These are phyloP conservation scores for Evernia prunastri DNA, from an alignment of 495 filamentous ascomycete species.

Conservation along the genomic window DNA sequence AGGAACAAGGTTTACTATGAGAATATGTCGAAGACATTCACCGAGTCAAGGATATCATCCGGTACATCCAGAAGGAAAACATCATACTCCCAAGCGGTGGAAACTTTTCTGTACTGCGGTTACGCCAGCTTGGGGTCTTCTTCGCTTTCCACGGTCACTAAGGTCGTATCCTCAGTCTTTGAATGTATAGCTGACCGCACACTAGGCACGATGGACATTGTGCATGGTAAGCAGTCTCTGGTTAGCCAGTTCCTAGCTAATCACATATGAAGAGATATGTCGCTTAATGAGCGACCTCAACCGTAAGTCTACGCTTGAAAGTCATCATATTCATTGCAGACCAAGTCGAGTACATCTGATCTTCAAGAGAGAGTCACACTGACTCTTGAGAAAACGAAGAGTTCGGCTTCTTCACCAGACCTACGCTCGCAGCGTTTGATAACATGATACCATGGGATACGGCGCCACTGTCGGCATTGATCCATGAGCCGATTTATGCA, in stretches of 20 bases:
- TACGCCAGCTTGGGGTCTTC: slow-evolving; percentile 66
- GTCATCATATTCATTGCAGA: neutral
- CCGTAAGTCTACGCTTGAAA: slow-evolving; percentile 10
- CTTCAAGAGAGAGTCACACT: neutral
- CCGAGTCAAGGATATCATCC: slow-evolving; percentile 59
- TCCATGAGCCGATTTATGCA: slow-evolving; percentile 84
- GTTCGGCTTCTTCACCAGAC: slow-evolving; percentile 64
- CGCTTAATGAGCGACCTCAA: slow-evolving; percentile 62
- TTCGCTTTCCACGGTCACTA: slow-evolving; percentile 67
- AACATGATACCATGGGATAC: slow-evolving; percentile 58
- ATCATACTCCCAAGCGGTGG: slow-evolving; percentile 61
- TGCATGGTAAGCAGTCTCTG: slow-evolving; percentile 31
- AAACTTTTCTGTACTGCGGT: slow-evolving; percentile 57
- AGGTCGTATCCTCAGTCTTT: neutral
- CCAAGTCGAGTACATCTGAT: no score
- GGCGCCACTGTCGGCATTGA: slow-evolving; percentile 71
- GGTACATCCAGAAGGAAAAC: slow-evolving; percentile 52
- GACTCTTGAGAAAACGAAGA: slow-evolving; percentile 21
- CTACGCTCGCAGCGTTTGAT: slow-evolving; percentile 63
- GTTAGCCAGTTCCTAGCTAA: neutral
- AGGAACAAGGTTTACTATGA: slow-evolving; percentile 71
- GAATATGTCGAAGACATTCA: slow-evolving; percentile 83
- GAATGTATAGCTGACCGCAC: neutral
- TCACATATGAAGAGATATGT: slow-evolving; percentile 44
- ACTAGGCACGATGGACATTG: slow-evolving; percentile 22